A percentile compares a stretch with the other conserved stretches of the same genome.
Conservation (phyloP, 2,329 filamentous ascomycete species). For the Purpureocillium takamizusanense region DNA sequence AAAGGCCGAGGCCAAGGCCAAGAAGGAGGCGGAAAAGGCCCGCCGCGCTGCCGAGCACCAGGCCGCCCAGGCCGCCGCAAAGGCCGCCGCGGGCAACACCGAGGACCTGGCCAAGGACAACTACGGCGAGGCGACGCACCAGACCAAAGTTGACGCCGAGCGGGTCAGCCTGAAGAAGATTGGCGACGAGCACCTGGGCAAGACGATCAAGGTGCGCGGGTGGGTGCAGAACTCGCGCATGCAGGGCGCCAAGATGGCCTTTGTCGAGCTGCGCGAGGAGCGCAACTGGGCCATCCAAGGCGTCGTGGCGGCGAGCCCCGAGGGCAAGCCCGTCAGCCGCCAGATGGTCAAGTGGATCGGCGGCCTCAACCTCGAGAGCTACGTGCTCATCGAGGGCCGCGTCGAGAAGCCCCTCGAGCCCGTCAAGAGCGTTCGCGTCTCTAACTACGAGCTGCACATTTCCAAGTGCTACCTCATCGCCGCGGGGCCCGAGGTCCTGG, state of each 20-base stretch:
- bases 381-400: constrained; percentile 69
- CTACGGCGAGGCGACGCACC: constrained; percentile 63
- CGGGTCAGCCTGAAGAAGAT: constrained; percentile 54
- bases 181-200: constrained; percentile 55
- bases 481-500: constrained; percentile 46
- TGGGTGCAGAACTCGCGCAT: constrained; percentile 82
- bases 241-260: constrained; percentile 86
- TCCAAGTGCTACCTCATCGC: constrained; percentile 74
- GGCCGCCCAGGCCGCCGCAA: constrained; percentile 59
- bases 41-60: constrained; percentile 64
- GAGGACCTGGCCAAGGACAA: constrained; percentile 65
- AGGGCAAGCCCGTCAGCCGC: constrained; percentile 60
- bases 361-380: constrained; percentile 68
- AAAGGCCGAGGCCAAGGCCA: constrained; percentile 78
- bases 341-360: constrained; percentile 94
- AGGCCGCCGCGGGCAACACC: constrained; percentile 55
- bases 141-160: constrained; percentile 47
- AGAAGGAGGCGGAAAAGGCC: constrained; percentile 79
- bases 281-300: constrained; percentile 73
- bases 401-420: constrained; percentile 78
- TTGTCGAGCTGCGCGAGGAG: constrained; percentile 75
- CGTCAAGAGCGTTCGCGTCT: constrained; percentile 78
- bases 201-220: constrained; percentile 66
- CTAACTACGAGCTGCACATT: constrained; percentile 78
- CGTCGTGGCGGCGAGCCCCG: constrained; percentile 57